phyloP scores from a whole-genome alignment of 345 rosid genomes.

The Moricandia arvensis region DNA sequence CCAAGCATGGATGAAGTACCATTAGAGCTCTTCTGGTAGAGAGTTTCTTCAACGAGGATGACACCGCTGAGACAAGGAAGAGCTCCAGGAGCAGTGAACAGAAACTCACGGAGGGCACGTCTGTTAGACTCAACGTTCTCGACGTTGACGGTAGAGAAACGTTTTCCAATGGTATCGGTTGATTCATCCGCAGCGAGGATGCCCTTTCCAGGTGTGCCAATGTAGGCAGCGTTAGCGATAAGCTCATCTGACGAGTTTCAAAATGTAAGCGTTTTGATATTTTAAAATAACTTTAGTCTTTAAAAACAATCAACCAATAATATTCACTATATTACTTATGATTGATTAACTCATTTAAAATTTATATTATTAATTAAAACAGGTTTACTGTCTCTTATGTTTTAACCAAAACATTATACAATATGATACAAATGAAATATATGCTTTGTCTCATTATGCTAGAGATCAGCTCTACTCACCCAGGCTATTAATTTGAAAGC shows the following conservation, averaged over 20 bases:
- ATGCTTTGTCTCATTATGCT: no score
- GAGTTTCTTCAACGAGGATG: conserved; percentile 82
- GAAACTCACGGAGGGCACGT: conserved; percentile 86
- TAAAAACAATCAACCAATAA: no score
- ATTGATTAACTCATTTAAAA: no score
- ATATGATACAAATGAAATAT: no score
- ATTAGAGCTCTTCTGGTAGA: conserved; percentile 68
- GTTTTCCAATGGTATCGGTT: conserved; percentile 94
- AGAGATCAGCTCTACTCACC: no score
- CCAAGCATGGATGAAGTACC: conserved; percentile 18
- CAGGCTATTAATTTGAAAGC: no score
- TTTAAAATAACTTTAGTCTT: no score
- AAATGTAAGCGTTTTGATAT: no score
- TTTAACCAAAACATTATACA: no score
- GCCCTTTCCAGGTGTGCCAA: conserved; percentile 98
- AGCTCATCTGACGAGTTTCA: conserved; percentile 81
- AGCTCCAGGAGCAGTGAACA: conserved; percentile 77
- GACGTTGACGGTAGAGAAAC: conserved; percentile 79
- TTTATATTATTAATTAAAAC: no score
- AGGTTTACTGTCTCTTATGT: no score
- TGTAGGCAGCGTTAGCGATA: conserved; percentile 76
- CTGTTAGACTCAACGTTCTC: conserved; percentile 83
- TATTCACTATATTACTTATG: no score
- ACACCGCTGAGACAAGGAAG: conserved; percentile 73
- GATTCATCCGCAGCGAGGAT: conserved; percentile 98